These are phyloP conservation scores for Daldinia eschscholtzii DNA, from an alignment of 2,329 filamentous ascomycete species.

Conservation along the genomic window DNA sequence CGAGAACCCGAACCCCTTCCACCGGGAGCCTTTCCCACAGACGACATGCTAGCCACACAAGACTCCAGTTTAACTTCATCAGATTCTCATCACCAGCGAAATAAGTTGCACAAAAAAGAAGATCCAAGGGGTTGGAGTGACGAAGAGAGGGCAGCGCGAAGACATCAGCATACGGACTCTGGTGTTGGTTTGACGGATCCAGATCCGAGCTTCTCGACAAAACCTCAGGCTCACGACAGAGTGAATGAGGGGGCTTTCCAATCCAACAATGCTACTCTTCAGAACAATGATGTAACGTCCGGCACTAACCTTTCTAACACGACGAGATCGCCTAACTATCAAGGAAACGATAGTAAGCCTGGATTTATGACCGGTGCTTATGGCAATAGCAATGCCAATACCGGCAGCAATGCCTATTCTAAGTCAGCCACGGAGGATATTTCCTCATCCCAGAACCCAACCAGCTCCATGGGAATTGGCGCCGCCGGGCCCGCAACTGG, in stretches of 20 bases:
- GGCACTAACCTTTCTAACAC: neutral
- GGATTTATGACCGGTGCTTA: constrained; percentile 46
- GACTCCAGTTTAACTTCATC: constrained; percentile 18
- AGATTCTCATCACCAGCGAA: constrained; percentile 20
- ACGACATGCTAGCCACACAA: constrained; percentile 19
- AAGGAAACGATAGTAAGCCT: constrained; percentile 28
- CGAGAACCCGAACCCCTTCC: constrained; percentile 25
- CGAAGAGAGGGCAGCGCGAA: constrained; percentile 14
- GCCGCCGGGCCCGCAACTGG: constrained; percentile 5
- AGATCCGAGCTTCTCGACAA: neutral
- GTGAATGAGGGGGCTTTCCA: constrained; percentile 14
- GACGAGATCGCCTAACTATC: constrained; percentile 3
- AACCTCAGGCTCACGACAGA: neutral
- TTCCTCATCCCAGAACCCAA: neutral
- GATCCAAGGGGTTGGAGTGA: constrained; percentile 36
- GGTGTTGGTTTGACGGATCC: constrained; percentile 33
- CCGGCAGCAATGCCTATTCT: neutral
- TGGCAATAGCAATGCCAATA: constrained; percentile 32
- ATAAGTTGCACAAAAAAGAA: constrained; percentile 42
- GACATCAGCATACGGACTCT: constrained; percentile 40
- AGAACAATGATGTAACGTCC: neutral
- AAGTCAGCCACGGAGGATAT: constrained; percentile 23
- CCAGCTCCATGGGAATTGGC: constrained; percentile 1
- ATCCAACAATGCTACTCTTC: constrained; percentile 2
- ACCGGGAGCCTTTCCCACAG: constrained; percentile 44